Conservation (phyloP, 2,329 filamentous ascomycete species). For the Nemania sp. region DNA sequence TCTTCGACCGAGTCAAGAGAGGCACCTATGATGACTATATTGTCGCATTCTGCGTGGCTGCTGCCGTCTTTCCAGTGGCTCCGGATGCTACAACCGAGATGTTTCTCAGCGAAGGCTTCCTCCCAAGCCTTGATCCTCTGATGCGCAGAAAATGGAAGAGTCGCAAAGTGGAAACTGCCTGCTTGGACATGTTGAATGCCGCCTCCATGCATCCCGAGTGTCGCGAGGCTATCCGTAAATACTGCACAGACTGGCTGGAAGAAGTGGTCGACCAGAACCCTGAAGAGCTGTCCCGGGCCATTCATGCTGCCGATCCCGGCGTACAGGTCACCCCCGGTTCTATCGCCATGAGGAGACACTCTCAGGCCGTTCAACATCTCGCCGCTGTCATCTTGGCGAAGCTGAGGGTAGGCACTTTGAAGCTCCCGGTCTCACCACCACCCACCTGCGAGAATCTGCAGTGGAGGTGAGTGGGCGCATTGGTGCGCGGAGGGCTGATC, state of each 20-base stretch:
- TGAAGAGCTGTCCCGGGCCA: slow-evolving; percentile 54
- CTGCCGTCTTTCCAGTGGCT: slow-evolving; percentile 83
- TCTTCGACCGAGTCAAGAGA: slow-evolving; percentile 70
- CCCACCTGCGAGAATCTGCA: slow-evolving; percentile 31
- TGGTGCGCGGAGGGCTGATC: slow-evolving; percentile 34
- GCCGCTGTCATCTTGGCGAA: slow-evolving; percentile 79
- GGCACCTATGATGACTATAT: slow-evolving; percentile 87
- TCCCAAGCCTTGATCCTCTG: slow-evolving; percentile 73
- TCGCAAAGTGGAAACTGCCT: slow-evolving; percentile 80
- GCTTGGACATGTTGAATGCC: slow-evolving; percentile 86
- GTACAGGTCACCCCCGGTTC: slow-evolving; percentile 63
- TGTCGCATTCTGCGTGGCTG: slow-evolving; percentile 89
- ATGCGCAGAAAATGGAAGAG: slow-evolving; percentile 83
- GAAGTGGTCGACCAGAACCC: slow-evolving; percentile 76
- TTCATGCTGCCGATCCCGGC: slow-evolving; percentile 55
- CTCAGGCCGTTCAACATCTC: slow-evolving; percentile 62
- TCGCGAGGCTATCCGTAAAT: slow-evolving; percentile 79
- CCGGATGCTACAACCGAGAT: slow-evolving; percentile 74
- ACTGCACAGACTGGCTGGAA: slow-evolving; percentile 86
- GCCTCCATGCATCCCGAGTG: slow-evolving; percentile 85
- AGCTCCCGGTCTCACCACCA: slow-evolving; percentile 38
- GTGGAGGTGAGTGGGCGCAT: slow-evolving; percentile 32
- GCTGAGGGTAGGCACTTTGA: slow-evolving; percentile 56
- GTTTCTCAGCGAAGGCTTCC: slow-evolving; percentile 87
- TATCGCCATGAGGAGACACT: slow-evolving; percentile 64